Percentiles rank a stretch among this genome's conserved stretches.
Conservation (phyloP, 352 stramenopile species). For the Pelagophyceae sp. region DNA sequence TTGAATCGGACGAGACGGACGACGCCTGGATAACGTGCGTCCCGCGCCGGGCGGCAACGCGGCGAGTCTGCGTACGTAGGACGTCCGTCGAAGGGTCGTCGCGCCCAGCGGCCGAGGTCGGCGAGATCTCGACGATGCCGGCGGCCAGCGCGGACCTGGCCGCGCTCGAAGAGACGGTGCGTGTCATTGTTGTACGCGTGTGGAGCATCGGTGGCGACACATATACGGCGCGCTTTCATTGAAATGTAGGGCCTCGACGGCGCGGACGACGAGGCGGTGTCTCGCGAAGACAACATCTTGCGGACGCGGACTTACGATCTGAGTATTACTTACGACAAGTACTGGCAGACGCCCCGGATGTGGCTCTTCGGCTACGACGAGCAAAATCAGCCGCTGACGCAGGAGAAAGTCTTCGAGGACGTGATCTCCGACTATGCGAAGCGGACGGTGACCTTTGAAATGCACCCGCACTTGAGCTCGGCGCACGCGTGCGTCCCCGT, state of each 20-base stretch:
- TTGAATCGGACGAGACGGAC: constrained; percentile 29
- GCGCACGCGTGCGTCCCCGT: constrained; percentile 84
- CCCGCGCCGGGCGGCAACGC: constrained; percentile 22
- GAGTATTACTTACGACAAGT: constrained; percentile 98
- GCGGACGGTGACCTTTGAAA: constrained; percentile 96
- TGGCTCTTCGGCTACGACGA: constrained; percentile 94
- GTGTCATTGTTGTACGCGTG: background rate
- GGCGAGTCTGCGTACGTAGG: constrained; percentile 35
- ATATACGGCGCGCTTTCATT: no score
- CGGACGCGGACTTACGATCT: constrained; percentile 92
- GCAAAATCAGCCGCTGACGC: constrained; percentile 64
- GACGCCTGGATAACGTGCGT: constrained; percentile 19
- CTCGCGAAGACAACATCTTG: constrained; percentile 45
- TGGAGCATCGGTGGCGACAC: background rate
- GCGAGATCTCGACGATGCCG: constrained; percentile 6
- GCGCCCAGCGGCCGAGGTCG: background rate
- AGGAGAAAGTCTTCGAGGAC: constrained; percentile 93
- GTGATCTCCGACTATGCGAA: constrained; percentile 98
- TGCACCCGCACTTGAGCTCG: constrained; percentile 79
- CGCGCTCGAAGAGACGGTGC: constrained; percentile 42
- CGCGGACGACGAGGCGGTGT: constrained; percentile 27
- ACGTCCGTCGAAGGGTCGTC: background rate
- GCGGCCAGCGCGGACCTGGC: constrained; percentile 37
- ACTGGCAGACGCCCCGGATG: constrained; percentile 97
- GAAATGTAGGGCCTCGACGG: background rate